Conservation (phyloP, 73 alveolate species). For the Paramecium octaurelia region DNA sequence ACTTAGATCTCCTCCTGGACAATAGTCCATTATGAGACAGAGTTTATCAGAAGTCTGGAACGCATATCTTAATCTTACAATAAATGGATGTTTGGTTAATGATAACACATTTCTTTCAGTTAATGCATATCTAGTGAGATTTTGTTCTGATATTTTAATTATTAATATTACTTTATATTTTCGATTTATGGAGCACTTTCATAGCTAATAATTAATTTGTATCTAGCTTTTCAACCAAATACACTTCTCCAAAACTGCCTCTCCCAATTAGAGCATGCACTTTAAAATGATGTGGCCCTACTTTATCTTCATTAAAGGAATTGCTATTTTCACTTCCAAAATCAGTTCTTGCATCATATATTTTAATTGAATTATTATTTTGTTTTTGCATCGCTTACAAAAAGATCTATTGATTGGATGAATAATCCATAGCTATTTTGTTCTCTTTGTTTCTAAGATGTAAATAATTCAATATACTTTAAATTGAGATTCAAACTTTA, state of each 20-base stretch:
- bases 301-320: slow-evolving; percentile 54
- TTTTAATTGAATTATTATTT: slow-evolving; percentile 40
- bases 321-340: slow-evolving; percentile 30
- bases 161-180: slow-evolving; percentile 68
- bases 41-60: slow-evolving; percentile 90
- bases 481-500: slow-evolving; percentile 30
- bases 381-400: slow-evolving; percentile 29
- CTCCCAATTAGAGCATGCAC: slow-evolving; percentile 77
- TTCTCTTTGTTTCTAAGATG: slow-evolving; percentile 23
- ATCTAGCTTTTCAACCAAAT: slow-evolving; percentile 81
- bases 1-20: slow-evolving; percentile 95
- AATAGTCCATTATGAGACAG: slow-evolving; percentile 85
- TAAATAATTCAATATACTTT: not conserved
- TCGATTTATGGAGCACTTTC: slow-evolving; percentile 90
- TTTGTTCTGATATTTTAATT: slow-evolving; percentile 61
- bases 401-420: not conserved
- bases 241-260: slow-evolving; percentile 96
- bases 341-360: slow-evolving; percentile 55
- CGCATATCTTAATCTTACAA: slow-evolving; percentile 85
- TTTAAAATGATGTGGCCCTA: slow-evolving; percentile 59
- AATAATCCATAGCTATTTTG: slow-evolving; percentile 30
- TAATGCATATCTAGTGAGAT: slow-evolving; percentile 89
- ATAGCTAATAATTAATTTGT: slow-evolving; percentile 83
- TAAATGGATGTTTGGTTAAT: slow-evolving; percentile 85
- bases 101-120: slow-evolving; percentile 94